A percentile compares a stretch with the other conserved stretches of the same genome.
Evolutionary conservation across 805 yeast genomes (phyloP).

Genomic region (Dipodascopsis tothii): DNA sequence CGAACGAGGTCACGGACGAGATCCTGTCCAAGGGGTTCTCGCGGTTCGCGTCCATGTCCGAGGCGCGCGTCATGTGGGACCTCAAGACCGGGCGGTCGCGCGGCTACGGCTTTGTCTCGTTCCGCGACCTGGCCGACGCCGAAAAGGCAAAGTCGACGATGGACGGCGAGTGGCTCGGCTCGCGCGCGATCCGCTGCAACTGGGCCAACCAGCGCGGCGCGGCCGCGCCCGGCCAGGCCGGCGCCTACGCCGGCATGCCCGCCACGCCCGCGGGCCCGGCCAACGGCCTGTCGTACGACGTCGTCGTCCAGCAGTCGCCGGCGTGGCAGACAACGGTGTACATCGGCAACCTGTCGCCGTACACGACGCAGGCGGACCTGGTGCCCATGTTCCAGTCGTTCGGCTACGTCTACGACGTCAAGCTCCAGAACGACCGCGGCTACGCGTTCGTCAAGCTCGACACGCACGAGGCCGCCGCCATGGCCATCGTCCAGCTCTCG

Average conservation of each 20-base stretch:
- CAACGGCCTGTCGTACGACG: conserved; percentile 49
- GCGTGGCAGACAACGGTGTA: conserved; percentile 80
- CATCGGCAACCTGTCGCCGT: conserved; percentile 76
- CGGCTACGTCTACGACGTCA: conserved; percentile 76
- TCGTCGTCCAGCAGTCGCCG: conserved; percentile 70
- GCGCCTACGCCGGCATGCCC: neutral
- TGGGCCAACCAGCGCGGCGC: conserved; percentile 63
- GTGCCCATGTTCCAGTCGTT: conserved; percentile 68
- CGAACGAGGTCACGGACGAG: conserved; percentile 77
- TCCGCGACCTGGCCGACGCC: conserved; percentile 59
- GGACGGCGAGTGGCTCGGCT: conserved; percentile 67
- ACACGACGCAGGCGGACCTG: conserved; percentile 63
- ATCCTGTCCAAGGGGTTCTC: conserved; percentile 50
- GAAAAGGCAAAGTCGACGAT: conserved; percentile 61
- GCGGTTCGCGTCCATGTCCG: conserved; percentile 52
- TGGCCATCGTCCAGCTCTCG: conserved; percentile 71
- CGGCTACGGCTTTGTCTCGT: conserved; percentile 87
- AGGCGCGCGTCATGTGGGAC: conserved; percentile 96
- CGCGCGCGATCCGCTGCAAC: conserved; percentile 72
- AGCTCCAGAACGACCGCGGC: conserved; percentile 71
- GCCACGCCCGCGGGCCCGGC: conserved; percentile 1
- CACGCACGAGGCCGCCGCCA: conserved; percentile 80
- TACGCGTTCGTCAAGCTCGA: conserved; percentile 86
- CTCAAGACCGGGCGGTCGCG: conserved; percentile 57
- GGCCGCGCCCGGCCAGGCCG: neutral